A percentile compares a stretch with the other conserved stretches of the same genome.
These are phyloP conservation scores for Claviceps sp. DNA, from an alignment of 2,329 filamentous ascomycete species.

Conservation along the genomic window DNA sequence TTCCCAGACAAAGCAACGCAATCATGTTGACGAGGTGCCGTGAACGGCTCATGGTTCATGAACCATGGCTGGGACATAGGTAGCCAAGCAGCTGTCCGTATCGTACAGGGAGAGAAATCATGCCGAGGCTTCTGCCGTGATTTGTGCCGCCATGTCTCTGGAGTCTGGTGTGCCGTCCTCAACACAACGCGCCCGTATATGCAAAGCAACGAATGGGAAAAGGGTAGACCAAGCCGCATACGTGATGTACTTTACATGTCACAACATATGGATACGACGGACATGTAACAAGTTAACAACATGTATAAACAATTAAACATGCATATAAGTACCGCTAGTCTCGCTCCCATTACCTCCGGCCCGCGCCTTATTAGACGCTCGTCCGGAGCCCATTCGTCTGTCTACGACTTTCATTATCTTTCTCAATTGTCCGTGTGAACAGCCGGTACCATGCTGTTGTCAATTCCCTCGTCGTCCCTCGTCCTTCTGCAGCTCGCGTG, in stretches of 20 bases:
- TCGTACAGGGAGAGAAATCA: neutral
- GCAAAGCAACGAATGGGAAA: neutral
- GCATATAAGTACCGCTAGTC: neutral
- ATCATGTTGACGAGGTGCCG: too few relatives aligned
- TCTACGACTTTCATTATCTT: too few relatives aligned
- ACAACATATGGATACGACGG: too few relatives aligned
- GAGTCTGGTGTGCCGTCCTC: slow-evolving; percentile 1
- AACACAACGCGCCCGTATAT: neutral
- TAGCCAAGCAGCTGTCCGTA: slow-evolving; percentile 1
- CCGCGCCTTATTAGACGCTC: neutral
- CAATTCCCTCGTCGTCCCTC: neutral
- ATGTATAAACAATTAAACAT: neutral
- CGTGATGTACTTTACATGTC: too few relatives aligned
- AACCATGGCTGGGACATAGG: neutral
- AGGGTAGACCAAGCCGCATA: neutral
- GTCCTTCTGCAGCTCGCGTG: slow-evolving; percentile 6
- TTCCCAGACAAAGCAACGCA: neutral
- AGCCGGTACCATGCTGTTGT: slow-evolving; percentile 5
- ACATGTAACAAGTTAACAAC: too few relatives aligned
- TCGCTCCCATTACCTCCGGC: neutral
- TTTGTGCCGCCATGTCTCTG: slow-evolving; percentile 5
- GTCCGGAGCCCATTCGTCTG: neutral
- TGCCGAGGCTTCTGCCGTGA: neutral
- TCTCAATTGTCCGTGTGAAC: too few relatives aligned
- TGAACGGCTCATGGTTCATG: neutral